These are phyloP conservation scores for Polytolypa hystricis DNA, from an alignment of 2,329 filamentous ascomycete species.

Conservation along the genomic window DNA sequence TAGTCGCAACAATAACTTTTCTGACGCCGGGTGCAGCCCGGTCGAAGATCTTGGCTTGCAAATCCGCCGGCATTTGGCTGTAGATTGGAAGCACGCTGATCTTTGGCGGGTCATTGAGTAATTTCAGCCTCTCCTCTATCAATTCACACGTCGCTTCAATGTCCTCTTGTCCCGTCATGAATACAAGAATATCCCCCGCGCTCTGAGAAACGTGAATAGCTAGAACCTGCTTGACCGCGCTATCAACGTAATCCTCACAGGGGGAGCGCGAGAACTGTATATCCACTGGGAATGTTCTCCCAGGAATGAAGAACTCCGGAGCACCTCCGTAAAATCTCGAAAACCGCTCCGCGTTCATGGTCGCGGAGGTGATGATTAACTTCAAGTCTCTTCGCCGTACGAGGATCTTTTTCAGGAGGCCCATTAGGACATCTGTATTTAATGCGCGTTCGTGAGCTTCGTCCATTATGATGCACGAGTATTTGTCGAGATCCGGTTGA, in stretches of 20 bases:
- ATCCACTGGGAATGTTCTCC: constrained; percentile 92
- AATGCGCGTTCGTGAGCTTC: constrained; percentile 94
- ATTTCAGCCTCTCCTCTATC: constrained; percentile 72
- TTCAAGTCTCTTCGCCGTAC: constrained; percentile 83
- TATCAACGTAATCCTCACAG: constrained; percentile 95
- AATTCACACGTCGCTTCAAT: constrained; percentile 95
- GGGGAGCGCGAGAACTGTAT: constrained; percentile 91
- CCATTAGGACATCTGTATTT: constrained; percentile 96
- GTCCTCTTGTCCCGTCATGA: constrained; percentile 99
- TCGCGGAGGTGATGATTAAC: constrained; percentile 93
- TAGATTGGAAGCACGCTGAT: constrained; percentile 94
- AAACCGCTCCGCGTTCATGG: constrained; percentile 96
- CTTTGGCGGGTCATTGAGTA: constrained; percentile 88
- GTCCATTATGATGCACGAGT: constrained; percentile 99
- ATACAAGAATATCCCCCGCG: constrained; percentile 85
- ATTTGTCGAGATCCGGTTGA: constrained; percentile 85
- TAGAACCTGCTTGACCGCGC: constrained; percentile 88
- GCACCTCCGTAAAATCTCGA: constrained; percentile 93
- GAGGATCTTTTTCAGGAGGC: constrained; percentile 92
- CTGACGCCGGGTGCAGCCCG: constrained; percentile 78
- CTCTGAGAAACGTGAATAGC: constrained; percentile 95
- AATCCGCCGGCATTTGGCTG: constrained; percentile 97
- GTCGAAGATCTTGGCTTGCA: constrained; percentile 97
- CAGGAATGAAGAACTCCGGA: constrained; percentile 92
- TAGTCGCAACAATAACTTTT: constrained; percentile 96